Conservation (phyloP, 164 flowering plant species). For the Akebia trifoliata region DNA sequence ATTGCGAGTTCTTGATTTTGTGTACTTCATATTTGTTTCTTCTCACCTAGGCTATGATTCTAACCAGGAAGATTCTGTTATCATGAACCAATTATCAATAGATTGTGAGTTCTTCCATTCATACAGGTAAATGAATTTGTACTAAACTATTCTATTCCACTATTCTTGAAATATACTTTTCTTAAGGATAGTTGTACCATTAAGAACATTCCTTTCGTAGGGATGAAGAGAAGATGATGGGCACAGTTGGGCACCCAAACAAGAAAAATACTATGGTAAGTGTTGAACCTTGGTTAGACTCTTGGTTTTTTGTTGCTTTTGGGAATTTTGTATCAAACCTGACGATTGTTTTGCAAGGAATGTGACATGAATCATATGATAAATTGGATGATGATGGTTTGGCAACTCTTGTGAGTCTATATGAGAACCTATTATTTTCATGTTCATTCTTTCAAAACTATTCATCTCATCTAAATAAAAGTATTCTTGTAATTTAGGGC, state of each 20-base stretch:
- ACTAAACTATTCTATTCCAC: neutral
- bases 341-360: constrained; percentile 53
- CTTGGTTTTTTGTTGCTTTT: neutral
- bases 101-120: constrained; percentile 98
- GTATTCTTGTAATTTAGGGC: constrained; percentile 43
- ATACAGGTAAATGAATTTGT: constrained; percentile 45
- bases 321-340: constrained; percentile 4
- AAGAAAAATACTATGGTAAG: constrained; percentile 85
- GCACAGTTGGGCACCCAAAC: constrained; percentile 97
- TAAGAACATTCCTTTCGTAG: constrained; percentile 18
- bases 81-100: constrained; percentile 98
- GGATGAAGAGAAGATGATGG: constrained; percentile 93
- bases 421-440: neutral
- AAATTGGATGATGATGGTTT: constrained; percentile 99
- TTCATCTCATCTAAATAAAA: neutral
- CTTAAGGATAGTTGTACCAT: neutral
- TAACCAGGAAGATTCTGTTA: constrained; percentile 95
- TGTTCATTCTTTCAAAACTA: neutral
- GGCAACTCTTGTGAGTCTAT: constrained; percentile 80
- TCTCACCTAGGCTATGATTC: neutral
- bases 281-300: neutral
- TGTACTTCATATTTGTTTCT: neutral
- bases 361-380: constrained; percentile 97
- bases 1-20: constrained; percentile 46
- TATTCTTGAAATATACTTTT: neutral